Evolutionary conservation across 768 basidiomycete species (phyloP), one percentile per base, ranked within the genome.

Genomic region (Rubroboletus satanas): DNA sequence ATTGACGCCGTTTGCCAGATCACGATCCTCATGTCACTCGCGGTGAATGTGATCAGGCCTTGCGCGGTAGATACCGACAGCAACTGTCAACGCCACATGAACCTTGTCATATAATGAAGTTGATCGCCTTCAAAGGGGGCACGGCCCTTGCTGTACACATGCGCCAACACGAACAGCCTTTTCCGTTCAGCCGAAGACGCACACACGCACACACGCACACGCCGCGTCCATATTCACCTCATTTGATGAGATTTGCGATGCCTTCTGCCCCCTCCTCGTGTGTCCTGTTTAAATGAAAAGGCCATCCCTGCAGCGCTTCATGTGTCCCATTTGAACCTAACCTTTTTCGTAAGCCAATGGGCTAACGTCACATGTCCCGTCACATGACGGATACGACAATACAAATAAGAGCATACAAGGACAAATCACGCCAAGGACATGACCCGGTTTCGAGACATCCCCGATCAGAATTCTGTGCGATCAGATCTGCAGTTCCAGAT

Each of bases 391-490:
- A 54, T 54, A 53, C 45, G 37, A 44, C 31, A 39, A 4, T 5
- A 45, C 52, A 63, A 62, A 60, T 41, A 63, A 5, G 31, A 48
- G 37, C 53, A 62, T 49, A 58, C 61, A 66, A 48, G 45, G 31
- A 52, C 60, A 62, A 57, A 67, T 2, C 28, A 60, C 26, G 49
- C n/a, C 45, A 60, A 60, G 29, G 56, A 57, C 43, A 56, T 42
- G 55, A 38, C 28, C 44, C 49, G 50, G 54, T 62, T 61, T 52
- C 47, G 31, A 37, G 45, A 55, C 58, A 64, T 61, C 47, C 63
- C 68, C 68, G 70, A 70, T 70, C 68, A 70, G 62, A 70, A 72
- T 70, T 72, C 68, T 64, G 55, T 54, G 26, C 55, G 68, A 68
- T 71, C 66, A 53, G 66, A 70, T 70, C 70, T 61, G 45, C 61